Evolutionary conservation across 441 rosid species (phyloP).

Genomic region (Gossypium davidsonii): DNA sequence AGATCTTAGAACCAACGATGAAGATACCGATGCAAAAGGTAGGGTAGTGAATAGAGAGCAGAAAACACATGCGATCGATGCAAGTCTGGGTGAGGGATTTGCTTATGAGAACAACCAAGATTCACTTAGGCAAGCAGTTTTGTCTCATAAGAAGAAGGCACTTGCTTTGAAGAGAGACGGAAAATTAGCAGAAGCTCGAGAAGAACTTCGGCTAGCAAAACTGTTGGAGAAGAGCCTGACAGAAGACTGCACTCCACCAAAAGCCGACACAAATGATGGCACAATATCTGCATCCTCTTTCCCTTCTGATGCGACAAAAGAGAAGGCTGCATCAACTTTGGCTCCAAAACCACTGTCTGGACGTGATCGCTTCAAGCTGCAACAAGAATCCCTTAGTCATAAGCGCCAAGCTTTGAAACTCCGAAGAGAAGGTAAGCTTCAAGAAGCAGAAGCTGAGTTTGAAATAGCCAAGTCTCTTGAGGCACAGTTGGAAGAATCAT

Average conservation of each 20-base stretch:
- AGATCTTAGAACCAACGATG: conserved; percentile 13
- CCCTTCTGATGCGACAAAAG: conserved; percentile 39
- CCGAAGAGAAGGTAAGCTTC: conserved; percentile 70
- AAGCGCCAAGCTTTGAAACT: conserved; percentile 88
- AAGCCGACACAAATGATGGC: conserved; percentile 17
- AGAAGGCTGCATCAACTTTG: conserved; percentile 30
- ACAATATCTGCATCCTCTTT: conserved; percentile 23
- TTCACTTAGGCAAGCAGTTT: conserved; percentile 48
- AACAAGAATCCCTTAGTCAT: conserved; percentile 83
- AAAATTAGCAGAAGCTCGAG: conserved; percentile 67
- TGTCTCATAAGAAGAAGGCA: conserved; percentile 67
- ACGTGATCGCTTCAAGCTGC: conserved; percentile 84
- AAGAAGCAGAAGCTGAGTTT: conserved; percentile 90
- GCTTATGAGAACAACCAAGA: conserved; percentile 33
- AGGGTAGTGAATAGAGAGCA: conserved; percentile 22
- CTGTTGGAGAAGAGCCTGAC: conserved; percentile 59
- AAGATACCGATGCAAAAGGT: conserved; percentile 14
- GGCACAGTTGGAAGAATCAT: conserved; percentile 59
- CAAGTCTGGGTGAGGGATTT: conserved; percentile 26
- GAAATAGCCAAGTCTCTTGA: conserved; percentile 86
- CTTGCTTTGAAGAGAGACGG: conserved; percentile 76
- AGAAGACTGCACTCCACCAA: conserved; percentile 30
- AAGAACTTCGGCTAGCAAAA: conserved; percentile 75
- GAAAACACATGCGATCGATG: conserved; percentile 20
- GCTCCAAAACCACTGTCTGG: conserved; percentile 58